Evolutionary conservation across 164 flowering plant species (phyloP).

Genomic region (Nymphaea colorata): DNA sequence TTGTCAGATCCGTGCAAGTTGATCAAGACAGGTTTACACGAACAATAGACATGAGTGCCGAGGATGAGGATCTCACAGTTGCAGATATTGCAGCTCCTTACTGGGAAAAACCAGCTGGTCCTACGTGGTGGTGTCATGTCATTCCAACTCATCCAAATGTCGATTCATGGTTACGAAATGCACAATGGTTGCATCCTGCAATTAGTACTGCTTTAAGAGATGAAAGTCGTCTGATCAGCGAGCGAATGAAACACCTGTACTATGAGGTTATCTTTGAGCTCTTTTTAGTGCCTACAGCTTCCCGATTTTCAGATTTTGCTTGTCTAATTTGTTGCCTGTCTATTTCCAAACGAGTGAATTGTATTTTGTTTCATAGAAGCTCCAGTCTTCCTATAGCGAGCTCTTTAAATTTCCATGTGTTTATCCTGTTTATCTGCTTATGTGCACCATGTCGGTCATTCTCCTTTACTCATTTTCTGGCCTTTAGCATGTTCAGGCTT

Average conservation of each 20-base stretch:
- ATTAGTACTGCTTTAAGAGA: conserved; percentile 79
- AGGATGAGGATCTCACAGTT: conserved; percentile 57
- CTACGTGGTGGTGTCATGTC: conserved; percentile 97
- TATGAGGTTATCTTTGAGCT: conserved; percentile 58
- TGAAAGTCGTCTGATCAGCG: conserved; percentile 85
- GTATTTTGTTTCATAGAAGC: too few relatives aligned
- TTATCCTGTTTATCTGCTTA: too few relatives aligned
- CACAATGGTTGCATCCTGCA: conserved; percentile 95
- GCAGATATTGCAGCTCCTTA: conserved; percentile 90
- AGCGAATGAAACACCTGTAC: conserved; percentile 76
- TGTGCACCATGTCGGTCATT: too few relatives aligned
- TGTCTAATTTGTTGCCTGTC: background rate
- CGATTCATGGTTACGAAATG: conserved; percentile 59
- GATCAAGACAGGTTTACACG: conserved; percentile 47
- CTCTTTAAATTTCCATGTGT: too few relatives aligned
- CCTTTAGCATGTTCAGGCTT: too few relatives aligned
- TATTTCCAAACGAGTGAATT: too few relatives aligned
- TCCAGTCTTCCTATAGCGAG: too few relatives aligned
- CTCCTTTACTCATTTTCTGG: too few relatives aligned
- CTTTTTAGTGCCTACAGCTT: background rate
- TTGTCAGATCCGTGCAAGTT: conserved; percentile 51
- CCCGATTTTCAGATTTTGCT: background rate
- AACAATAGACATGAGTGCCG: conserved; percentile 33
- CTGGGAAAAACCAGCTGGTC: conserved; percentile 89
- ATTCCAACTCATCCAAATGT: conserved; percentile 45